Evolutionary conservation across 2,329 filamentous ascomycete genomes (phyloP), one percentile per base, ranked within the genome.

Genomic region (Samsoniella hepiali): DNA sequence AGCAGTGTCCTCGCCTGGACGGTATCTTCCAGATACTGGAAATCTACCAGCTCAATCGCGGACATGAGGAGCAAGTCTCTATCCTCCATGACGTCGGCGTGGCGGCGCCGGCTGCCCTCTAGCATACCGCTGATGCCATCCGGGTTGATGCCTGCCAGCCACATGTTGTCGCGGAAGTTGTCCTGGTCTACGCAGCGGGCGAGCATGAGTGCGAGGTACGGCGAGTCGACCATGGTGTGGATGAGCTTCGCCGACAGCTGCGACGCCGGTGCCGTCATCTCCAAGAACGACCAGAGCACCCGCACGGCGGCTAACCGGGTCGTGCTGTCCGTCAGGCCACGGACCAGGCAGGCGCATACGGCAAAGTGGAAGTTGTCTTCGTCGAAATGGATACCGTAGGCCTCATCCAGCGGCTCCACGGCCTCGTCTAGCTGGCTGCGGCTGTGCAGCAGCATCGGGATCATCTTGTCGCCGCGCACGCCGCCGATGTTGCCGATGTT

Each of bases 341-440:
- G 82, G 3, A 86, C 82, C 4, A 90, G 76, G 66, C 84, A 87
- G 17, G 86, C 86, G 68, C 84, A 88, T 1, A 88, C 82, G 0
- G 88, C 87, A 67, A 86, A 87, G 69, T 90, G 87, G 71, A 90
- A 90, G 65, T 82, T 87, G 17, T 89, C 85, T 6, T 76, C 72
- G 38, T 80, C 84, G 69, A 90, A 90, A 66, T 86, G 84, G 45
- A 90, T 82, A 6, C 86, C 87, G 66, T 88, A 89, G 6, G 83
- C 81, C 34, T 88, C 85, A 66, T 90, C 88, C 3, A 90, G 76
- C 7, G 83, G 81, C 22, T 84, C 71, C 3, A 86, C 84, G 7
- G 85, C 86, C 61, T 89, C 85, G 65, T 88, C 86, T 2, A 90
- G 77, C 56, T 84, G 84, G 2, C 73, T 68, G 29, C 87, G 80